Evolutionary conservation across 441 rosid species (phyloP), one percentile per base, ranked within the genome.

Genomic region (Hura crepitans): DNA sequence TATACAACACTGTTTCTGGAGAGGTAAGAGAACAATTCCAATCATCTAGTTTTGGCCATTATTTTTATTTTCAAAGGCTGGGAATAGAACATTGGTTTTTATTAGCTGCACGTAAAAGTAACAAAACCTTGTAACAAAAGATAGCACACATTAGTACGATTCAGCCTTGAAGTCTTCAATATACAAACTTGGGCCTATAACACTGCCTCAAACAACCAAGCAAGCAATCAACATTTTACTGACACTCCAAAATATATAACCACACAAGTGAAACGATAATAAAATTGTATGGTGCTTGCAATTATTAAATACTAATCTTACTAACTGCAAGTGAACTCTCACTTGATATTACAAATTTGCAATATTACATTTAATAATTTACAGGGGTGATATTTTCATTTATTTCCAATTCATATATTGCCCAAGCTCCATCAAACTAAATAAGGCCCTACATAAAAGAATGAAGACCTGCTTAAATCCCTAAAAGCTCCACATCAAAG

Each of bases 1-100:
- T 70, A 91, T 93, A 67, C 97, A 88, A 45, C 79, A 71, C 75
- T 93, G 96, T 84, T 96, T 93, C 70, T 93, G 99, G 98, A 86
- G 79, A 91, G 98, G 99, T 93, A 85, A 49, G 76, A 42, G 72
- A 71, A 35, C 47, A 37, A 42, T 55, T 43, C 65, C 64, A 31
- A 25, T 35, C 28, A 39, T 46, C 30, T 45, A 46, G 51, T 68
- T 47, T 62, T 23, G n/a, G 23, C 18, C 22, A 18, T 11, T 50
- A 22, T 2, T 47, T 18, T 62, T 57, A 37, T 37, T 27, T 65
- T 11, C 56, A 59, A 31, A 51, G 31, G 33, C 46, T 45, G 70
- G 39, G 74, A 58, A 45, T 49, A 51, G 39, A 20, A 62, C 39
- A 62, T 57, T 17, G 46, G 31, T 69, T 66, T 27, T 55, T 59